Base-by-base conservation (phyloP, 75 land plant species). In the Sequoiadendron giganteum region DNA sequence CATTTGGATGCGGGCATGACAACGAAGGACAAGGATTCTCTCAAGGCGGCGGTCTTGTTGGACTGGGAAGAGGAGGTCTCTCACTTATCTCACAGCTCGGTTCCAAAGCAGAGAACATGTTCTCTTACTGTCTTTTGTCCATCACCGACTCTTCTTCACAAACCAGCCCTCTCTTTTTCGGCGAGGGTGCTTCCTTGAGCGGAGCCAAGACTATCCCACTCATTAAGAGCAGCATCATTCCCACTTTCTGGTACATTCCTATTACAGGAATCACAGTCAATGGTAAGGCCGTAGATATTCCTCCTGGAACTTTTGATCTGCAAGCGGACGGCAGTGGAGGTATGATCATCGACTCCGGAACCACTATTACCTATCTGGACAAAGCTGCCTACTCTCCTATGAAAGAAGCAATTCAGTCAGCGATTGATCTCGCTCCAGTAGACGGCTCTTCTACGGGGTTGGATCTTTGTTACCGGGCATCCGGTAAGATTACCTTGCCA, bases 291-390 rank as follows among this genome's bases (percentile, higher is more conserved):
- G 7, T 47, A 47, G 48, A 47, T 47, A 47, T 47, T 47, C 48
- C 48, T 47, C 8, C 48, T 47, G 48, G 48, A 47, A 47, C 48
- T 47, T 47, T 47, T 6, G 48, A 47, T 47, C 48, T 47, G 48
- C 48, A 87, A 9, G 36, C 49, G 14, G 88, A 86, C 3, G 90
- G 90, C 8, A 28, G 18, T 2, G 90, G 90, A 13, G 90, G 90
- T 18, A 28, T 89, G 30, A 89, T 89, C 75, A 34, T 89, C 73
- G 90, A 89, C 25, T 87, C 89, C 11, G 90, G 90, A 48, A 89
- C 90, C 16, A 89, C 89, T 4, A 68, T 89, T 49, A 89, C 89
- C 14, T 87, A 87, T 38, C 40, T 89, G 52, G 85, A 81, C 42
- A 43, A 56, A 3, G 19, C 34, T 5, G 90, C 85, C 18, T 89